These are phyloP conservation scores for Lipomyces orientalis DNA, from an alignment of 805 yeast genomes.

Conservation along the genomic window DNA sequence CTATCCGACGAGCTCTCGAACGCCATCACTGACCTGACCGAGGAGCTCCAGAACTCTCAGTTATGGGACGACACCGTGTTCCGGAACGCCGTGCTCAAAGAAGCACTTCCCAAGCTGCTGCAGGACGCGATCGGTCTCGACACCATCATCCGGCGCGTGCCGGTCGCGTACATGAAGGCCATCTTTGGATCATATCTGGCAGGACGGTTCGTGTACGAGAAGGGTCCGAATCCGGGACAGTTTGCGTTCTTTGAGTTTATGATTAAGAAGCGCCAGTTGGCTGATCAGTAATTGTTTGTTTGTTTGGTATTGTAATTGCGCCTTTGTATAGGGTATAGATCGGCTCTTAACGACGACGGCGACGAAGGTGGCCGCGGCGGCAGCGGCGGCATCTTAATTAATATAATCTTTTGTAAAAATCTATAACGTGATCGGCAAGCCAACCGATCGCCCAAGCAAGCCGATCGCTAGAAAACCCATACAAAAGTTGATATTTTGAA, in stretches of 20 bases:
- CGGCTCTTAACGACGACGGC: not conserved
- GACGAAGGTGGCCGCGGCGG: not conserved
- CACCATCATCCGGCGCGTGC: constrained; percentile 74
- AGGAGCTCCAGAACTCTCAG: constrained; percentile 78
- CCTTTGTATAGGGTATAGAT: not conserved
- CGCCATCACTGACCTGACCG: constrained; percentile 83
- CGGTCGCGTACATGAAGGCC: constrained; percentile 84
- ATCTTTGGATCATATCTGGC: constrained; percentile 86
- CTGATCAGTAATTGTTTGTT: not conserved
- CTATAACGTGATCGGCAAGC: no score
- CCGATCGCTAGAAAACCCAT: no score
- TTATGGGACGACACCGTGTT: constrained; percentile 83
- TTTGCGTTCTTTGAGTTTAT: constrained; percentile 55
- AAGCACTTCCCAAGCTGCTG: constrained; percentile 79
- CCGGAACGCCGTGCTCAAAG: constrained; percentile 74
- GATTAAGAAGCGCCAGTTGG: constrained; percentile 37
- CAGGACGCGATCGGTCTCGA: constrained; percentile 66
- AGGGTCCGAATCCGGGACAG: constrained; percentile 79
- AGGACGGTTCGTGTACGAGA: constrained; percentile 79
- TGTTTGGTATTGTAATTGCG: not conserved
- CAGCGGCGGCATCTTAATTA: not conserved
- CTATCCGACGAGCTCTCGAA: constrained; percentile 83
- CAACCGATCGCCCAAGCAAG: no score
- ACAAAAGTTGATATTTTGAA: no score
- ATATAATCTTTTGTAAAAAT: not conserved